Base-by-base conservation (phyloP, 2,329 filamentous ascomycete species). In the Ophiocordyceps polyrhachis-furcata region DNA sequence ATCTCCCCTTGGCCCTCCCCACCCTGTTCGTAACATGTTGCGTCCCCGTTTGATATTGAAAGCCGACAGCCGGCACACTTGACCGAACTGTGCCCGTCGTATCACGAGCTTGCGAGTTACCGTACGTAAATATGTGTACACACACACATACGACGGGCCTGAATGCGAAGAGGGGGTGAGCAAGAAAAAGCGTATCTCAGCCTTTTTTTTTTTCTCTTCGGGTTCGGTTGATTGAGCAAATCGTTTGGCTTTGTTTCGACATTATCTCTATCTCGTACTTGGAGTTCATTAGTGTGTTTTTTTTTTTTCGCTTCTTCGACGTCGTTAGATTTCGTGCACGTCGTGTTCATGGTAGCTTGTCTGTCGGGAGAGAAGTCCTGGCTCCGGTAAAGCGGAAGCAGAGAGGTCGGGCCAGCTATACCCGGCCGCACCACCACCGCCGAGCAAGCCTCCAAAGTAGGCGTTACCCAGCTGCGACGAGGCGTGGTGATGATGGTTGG, bases 401-500 rank as follows among this genome's bases (percentile, higher is more conserved):
- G 66, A 62, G 32, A 67, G 62, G 40, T 66, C 62, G 5, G 71
- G 65, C 63, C 72, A 74, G 51, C 68, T 67, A 52, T 70, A 74
- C 49, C 74, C 70, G 15, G 65, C 55, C 38, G 65, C 68, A 28
- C 25, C 25, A 28, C 52, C 57, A 17, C 20, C 42, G 31, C 55
- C 58, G 45, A 59, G 58, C 44, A 55, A 60, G 25, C 53, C 55
- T 25, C 53, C 55, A 44, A 63, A 65, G 43, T 68, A 70, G 11
- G 58, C 53, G 11, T 64, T 59, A 1, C 63, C 62, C 53, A 73
- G 62, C 44, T 61, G 60, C 42, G 61, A 57, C 4, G 62, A 72
- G 15, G 65, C 58, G 11, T 70, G 67, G 46, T 72, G 65, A 21
- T 50, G 45, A 21, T 50, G 45, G 54, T 65, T 70, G 13, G 56